phyloP scores from a whole-genome alignment of 2,329 filamentous ascomycete species.

The Aspergillus pseudotamarii region DNA sequence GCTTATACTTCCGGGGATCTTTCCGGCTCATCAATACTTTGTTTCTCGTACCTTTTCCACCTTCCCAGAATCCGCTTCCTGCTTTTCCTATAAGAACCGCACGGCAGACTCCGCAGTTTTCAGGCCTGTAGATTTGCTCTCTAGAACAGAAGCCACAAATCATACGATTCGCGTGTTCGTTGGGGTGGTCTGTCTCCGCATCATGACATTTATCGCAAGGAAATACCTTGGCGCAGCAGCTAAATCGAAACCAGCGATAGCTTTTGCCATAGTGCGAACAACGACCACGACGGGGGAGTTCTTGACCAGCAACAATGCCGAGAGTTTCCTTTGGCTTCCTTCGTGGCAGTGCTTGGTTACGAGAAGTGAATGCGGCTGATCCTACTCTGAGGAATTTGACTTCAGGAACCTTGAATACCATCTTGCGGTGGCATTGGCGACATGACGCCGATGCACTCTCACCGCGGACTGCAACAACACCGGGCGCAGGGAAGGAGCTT shows the following conservation, averaged over 20 bases:
- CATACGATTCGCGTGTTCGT: slow-evolving; percentile 84
- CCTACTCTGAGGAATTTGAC: slow-evolving; percentile 76
- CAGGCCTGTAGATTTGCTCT: slow-evolving; percentile 77
- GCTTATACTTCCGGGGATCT: slow-evolving; percentile 73
- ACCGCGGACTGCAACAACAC: slow-evolving; percentile 72
- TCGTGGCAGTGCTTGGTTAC: slow-evolving; percentile 33
- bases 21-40: slow-evolving; percentile 72
- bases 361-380: slow-evolving; percentile 47
- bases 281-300: slow-evolving; percentile 56
- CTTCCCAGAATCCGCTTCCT: slow-evolving; percentile 78
- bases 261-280: slow-evolving; percentile 59
- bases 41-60: slow-evolving; percentile 79
- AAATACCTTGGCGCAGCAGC: slow-evolving; percentile 60
- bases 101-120: slow-evolving; percentile 75
- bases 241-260: slow-evolving; percentile 62
- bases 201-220: slow-evolving; percentile 73
- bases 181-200: slow-evolving; percentile 67
- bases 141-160: slow-evolving; percentile 78
- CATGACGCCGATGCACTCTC: slow-evolving; percentile 75
- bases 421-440: slow-evolving; percentile 76
- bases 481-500: slow-evolving; percentile 61
- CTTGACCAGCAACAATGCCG: slow-evolving; percentile 57
- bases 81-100: slow-evolving; percentile 69
- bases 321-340: slow-evolving; percentile 54
- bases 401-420: slow-evolving; percentile 76